Conservation (phyloP, 2,329 filamentous ascomycete genomes). For the Plenodomus tracheiphilus region DNA sequence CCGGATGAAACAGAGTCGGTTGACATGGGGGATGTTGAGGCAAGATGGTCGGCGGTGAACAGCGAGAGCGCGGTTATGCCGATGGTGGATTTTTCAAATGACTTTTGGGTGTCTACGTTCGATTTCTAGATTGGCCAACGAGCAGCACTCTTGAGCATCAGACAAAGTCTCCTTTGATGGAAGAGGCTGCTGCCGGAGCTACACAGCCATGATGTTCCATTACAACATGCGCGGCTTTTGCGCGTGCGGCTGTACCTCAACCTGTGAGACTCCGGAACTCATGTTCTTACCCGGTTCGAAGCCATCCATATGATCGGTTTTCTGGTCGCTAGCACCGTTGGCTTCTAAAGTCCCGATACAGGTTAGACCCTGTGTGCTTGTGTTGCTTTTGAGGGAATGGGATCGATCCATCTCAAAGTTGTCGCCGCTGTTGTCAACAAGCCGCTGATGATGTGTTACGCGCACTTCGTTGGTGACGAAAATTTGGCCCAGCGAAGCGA, state of each 20-base stretch:
- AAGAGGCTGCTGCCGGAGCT: neutral
- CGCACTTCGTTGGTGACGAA: constrained; percentile 41
- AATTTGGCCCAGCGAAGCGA: constrained; percentile 33
- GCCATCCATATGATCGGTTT: constrained; percentile 13
- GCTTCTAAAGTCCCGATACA: too few species aligned
- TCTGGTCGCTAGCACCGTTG: constrained; percentile 10
- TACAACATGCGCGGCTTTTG: neutral
- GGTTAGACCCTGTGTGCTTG: constrained; percentile 27
- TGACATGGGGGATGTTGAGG: neutral
- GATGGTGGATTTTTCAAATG: constrained; percentile 17
- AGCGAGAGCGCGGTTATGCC: constrained; percentile 9
- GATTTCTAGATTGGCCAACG: too few species aligned
- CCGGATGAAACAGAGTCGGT: neutral
- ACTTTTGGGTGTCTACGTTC: constrained; percentile 20
- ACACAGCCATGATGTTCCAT: neutral
- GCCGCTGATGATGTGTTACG: constrained; percentile 29
- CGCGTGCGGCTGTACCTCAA: constrained; percentile 8
- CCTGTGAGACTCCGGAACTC: constrained; percentile 4
- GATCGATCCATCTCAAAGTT: constrained; percentile 25
- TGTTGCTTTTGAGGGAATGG: constrained; percentile 22
- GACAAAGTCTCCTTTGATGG: too few species aligned
- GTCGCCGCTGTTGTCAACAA: constrained; percentile 6
- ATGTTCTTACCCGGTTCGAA: constrained; percentile 6
- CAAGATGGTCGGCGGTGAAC: neutral
- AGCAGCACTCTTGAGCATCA: too few species aligned